Evolutionary conservation across 192 early-diverging fungal species (phyloP).

Genomic region (Dispira parvispora): DNA sequence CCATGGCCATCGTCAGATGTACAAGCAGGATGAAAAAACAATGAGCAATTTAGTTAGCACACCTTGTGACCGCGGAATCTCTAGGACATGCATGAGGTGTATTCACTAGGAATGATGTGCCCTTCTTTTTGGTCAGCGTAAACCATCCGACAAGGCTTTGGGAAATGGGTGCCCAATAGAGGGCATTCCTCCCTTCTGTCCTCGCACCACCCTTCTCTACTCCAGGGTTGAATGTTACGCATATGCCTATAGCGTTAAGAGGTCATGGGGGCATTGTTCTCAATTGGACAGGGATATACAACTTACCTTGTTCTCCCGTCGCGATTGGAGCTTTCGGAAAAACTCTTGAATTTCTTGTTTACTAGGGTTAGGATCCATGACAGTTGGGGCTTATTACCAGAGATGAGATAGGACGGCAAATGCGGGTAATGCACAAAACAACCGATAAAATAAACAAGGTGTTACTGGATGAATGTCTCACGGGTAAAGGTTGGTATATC

Average conservation of each 20-base stretch:
- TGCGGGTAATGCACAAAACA: no score
- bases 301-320: slow-evolving; percentile 44
- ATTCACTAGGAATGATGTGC: not conserved
- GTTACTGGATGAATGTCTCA: no score
- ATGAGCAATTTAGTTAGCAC: slow-evolving; percentile 4
- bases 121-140: not conserved
- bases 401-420: no score
- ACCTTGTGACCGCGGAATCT: not conserved
- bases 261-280: not conserved
- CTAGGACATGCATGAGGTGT: not conserved
- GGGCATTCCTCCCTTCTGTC: not conserved
- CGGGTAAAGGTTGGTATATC: no score
- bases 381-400: no score
- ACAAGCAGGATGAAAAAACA: not conserved
- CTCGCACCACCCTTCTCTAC: no score
- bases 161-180: not conserved
- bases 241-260: not conserved
- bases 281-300: not conserved
- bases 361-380: slow-evolving; percentile 4
- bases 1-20: not conserved
- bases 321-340: slow-evolving; percentile 46
- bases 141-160: not conserved
- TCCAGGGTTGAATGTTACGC: not conserved
- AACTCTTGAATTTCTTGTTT: slow-evolving; percentile 42
- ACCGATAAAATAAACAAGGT: no score